These are phyloP conservation scores for Zygosaccharomyces pseudobailii DNA, from an alignment of 1,139 yeast genomes.

Conservation along the genomic window DNA sequence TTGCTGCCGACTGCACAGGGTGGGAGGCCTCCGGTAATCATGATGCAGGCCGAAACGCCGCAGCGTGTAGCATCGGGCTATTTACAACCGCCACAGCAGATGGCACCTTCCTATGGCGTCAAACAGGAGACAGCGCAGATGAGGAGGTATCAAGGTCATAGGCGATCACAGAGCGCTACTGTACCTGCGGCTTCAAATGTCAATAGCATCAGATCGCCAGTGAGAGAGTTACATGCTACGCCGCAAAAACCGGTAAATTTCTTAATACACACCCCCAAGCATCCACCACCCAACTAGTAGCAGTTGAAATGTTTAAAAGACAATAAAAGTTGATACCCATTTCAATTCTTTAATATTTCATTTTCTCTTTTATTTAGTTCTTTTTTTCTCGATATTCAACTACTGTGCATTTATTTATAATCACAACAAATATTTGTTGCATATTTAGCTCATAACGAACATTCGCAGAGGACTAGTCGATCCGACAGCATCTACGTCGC, in stretches of 20 bases:
- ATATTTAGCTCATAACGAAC: not conserved
- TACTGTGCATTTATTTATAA: not conserved
- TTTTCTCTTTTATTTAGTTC: not conserved
- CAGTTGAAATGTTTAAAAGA: not conserved
- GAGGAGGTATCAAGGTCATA: conserved; percentile 17
- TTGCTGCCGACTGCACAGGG: conserved; percentile 5
- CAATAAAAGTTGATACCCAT: not conserved
- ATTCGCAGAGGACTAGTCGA: no score
- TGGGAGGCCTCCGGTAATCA: conserved; percentile 6
- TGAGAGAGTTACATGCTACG: conserved; percentile 12
- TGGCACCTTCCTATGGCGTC: conserved; percentile 6
- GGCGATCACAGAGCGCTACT: conserved; percentile 29
- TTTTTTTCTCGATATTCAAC: not conserved
- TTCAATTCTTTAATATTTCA: not conserved
- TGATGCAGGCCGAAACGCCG: conserved; percentile 9
- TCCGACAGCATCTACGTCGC: no score
- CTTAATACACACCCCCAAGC: conserved; percentile 30
- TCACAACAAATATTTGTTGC: not conserved
- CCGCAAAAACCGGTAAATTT: conserved; percentile 27
- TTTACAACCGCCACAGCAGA: conserved; percentile 11
- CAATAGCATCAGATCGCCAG: conserved; percentile 14
- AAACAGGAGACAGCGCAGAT: conserved; percentile 6
- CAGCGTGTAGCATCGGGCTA: conserved; percentile 4
- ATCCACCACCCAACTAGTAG: conserved; percentile 26
- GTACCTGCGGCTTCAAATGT: conserved; percentile 12